Percentiles rank a stretch among this genome's conserved stretches.
phyloP scores from a whole-genome alignment of 2,329 filamentous ascomycete species.

The Aspergillus clavatus region DNA sequence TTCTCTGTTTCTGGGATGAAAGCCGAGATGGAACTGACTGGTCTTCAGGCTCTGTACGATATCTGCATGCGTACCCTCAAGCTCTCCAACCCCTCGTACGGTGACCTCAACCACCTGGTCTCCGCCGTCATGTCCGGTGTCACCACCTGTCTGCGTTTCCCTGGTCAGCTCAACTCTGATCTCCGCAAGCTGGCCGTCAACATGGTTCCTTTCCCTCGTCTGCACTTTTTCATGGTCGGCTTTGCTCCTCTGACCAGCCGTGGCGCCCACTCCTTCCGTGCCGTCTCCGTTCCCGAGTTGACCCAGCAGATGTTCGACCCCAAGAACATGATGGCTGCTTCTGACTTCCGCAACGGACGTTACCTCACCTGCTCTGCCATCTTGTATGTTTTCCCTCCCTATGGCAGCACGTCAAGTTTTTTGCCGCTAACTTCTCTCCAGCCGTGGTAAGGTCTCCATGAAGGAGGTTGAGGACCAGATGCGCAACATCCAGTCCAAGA shows the following conservation, averaged over 20 bases:
- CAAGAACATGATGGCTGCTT: constrained; percentile 99
- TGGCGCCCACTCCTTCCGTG: constrained; percentile 90
- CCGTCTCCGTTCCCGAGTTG: constrained; percentile 93
- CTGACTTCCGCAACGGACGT: constrained; percentile 98
- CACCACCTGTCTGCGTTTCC: constrained; percentile 98
- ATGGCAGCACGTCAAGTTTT: not conserved
- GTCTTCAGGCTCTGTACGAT: constrained; percentile 77
- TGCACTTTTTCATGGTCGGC: constrained; percentile 99
- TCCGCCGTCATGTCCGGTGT: constrained; percentile 99
- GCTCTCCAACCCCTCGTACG: constrained; percentile 97
- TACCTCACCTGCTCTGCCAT: constrained; percentile 99
- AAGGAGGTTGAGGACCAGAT: constrained; percentile 99
- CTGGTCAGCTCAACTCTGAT: constrained; percentile 99
- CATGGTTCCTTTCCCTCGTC: constrained; percentile 99
- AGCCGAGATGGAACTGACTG: constrained; percentile 12
- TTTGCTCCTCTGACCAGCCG: constrained; percentile 97
- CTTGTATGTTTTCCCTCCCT: constrained; percentile 55
- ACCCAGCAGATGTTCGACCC: constrained; percentile 99
- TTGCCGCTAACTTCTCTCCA: constrained; percentile 40
- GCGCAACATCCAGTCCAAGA: constrained; percentile 99
- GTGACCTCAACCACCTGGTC: constrained; percentile 98
- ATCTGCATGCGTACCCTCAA: constrained; percentile 99
- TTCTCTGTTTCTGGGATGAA: constrained; percentile 1
- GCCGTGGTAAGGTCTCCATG: constrained; percentile 99
- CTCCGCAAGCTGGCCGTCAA: constrained; percentile 99